These are phyloP conservation scores for Globisporangium uncinulatum DNA, from an alignment of 352 stramenopile species.

Conservation along the genomic window DNA sequence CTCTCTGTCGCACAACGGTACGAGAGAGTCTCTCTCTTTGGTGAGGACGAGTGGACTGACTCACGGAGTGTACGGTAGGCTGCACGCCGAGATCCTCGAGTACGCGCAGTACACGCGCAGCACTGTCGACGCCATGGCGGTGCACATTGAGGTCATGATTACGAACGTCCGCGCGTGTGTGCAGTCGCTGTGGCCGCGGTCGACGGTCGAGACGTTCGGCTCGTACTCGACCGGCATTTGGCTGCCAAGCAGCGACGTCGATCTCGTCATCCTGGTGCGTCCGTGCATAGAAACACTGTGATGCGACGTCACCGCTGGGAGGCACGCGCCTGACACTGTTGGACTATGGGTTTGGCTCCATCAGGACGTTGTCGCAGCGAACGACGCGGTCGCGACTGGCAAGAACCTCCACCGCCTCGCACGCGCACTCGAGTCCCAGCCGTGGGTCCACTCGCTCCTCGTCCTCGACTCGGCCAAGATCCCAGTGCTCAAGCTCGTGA, in stretches of 20 bases:
- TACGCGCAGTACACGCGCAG: slow-evolving; percentile 65
- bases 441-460: slow-evolving; percentile 80
- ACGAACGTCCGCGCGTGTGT: slow-evolving; percentile 64
- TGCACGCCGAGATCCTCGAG: slow-evolving; percentile 80
- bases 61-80: slow-evolving; percentile 8
- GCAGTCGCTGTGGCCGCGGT: slow-evolving; percentile 62
- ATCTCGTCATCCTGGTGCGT: slow-evolving; percentile 73
- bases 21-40: not conserved
- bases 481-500: slow-evolving; percentile 79
- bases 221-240: slow-evolving; percentile 86
- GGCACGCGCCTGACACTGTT: not conserved
- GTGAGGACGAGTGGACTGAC: not conserved
- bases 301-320: not conserved
- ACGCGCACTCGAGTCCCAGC: slow-evolving; percentile 43
- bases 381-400: slow-evolving; percentile 47
- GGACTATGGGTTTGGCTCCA: not conserved
- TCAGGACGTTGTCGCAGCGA: slow-evolving; percentile 54
- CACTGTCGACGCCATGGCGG: slow-evolving; percentile 67
- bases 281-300: too few species aligned
- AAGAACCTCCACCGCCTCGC: slow-evolving; percentile 57
- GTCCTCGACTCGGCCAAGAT: slow-evolving; percentile 82
- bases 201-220: slow-evolving; percentile 75
- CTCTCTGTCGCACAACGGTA: slow-evolving; percentile 29
- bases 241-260: slow-evolving; percentile 82
- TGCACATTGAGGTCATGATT: slow-evolving; percentile 85